Evolutionary conservation across 2,329 filamentous ascomycete genomes (phyloP).

Genomic region (Fusarium sarcochroum): DNA sequence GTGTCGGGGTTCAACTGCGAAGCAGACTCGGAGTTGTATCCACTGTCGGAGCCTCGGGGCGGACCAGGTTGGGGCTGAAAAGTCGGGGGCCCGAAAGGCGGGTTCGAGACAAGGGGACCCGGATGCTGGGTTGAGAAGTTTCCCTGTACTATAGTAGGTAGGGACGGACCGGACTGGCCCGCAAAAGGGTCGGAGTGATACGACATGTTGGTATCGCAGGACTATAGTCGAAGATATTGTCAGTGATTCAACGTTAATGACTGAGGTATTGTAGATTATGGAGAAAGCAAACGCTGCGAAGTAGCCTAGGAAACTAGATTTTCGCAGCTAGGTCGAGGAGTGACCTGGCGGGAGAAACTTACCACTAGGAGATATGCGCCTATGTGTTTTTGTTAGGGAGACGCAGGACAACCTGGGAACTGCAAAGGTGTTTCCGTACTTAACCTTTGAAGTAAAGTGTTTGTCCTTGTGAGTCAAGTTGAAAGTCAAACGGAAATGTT

Average conservation of each 20-base stretch:
- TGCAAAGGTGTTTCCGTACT: slow-evolving; percentile 19
- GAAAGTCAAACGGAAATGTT: not conserved
- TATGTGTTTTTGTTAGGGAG: slow-evolving; percentile 3
- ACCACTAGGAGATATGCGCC: slow-evolving; percentile 13
- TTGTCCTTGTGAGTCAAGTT: slow-evolving; percentile 4
- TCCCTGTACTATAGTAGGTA: slow-evolving; percentile 9
- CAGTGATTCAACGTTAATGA: not conserved
- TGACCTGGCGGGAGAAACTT: slow-evolving; percentile 6
- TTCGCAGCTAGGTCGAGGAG: not conserved
- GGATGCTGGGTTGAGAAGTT: slow-evolving; percentile 12
- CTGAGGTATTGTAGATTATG: not conserved
- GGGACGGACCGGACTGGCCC: not conserved
- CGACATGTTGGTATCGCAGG: slow-evolving; percentile 18
- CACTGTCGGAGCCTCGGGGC: not conserved
- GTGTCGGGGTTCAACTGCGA: slow-evolving; percentile 14
- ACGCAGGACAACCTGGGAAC: slow-evolving; percentile 16
- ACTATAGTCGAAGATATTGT: slow-evolving; percentile 5
- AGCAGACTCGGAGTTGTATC: not conserved
- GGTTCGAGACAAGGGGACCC: slow-evolving; percentile 23
- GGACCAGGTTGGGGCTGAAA: slow-evolving; percentile 14
- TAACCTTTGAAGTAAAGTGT: not conserved
- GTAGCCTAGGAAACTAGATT: not conserved
- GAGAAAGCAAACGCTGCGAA: not conserved
- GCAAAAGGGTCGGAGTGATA: not conserved
- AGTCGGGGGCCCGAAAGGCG: slow-evolving; percentile 7